Evolutionary conservation across 495 filamentous ascomycete species (phyloP), one percentile per base, ranked within the genome.

Genomic region (Aspergillus bridgeri): DNA sequence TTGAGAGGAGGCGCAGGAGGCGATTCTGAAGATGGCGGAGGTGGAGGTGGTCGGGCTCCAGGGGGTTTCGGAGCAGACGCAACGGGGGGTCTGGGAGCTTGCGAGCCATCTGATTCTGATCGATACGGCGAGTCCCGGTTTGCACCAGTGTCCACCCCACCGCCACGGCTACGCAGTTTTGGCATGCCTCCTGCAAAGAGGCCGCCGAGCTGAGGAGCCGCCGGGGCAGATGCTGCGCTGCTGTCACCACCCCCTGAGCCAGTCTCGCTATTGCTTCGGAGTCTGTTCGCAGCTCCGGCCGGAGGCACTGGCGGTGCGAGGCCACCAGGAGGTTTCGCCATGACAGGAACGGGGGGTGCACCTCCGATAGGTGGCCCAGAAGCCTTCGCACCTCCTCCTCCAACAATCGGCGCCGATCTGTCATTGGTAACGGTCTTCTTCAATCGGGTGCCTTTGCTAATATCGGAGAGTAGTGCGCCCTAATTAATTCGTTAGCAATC

Each of bases 341-440:
- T 69, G 27, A 84, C 84, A 38, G 94, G 93, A 54, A 96, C 80
- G 51, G 94, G 88, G 21, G 93, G 93, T 38, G 93, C 92, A 25
- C 88, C 86, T 54, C 79, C 83, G 48, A 89, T 67, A 15, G 84
- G 73, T 56, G 87, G 80, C 53, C 83, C 85, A 22, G 79, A 72
- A 43, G 76, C 77, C 20, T 78, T 81, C 13, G 78, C 80, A 53
- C 81, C 83, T 59, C 81, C 78, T 18, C 64, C 68, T 45, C 77
- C 81, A 50, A 97, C 70, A 53, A 80, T 58, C 2, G 94, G 94
- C 17, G 91, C 92, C 43, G 92, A 97, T 72, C 94, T 85, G 75
- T 98, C 94, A 72, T 98, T 97, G 57, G 91, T 95, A 24, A 92
- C 89, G 11, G 91, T 75, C 75, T 96, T 96, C 78, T 89, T 96